phyloP scores from a whole-genome alignment of 192 early-diverging fungal genomes.

The Backusella psychrophila region DNA sequence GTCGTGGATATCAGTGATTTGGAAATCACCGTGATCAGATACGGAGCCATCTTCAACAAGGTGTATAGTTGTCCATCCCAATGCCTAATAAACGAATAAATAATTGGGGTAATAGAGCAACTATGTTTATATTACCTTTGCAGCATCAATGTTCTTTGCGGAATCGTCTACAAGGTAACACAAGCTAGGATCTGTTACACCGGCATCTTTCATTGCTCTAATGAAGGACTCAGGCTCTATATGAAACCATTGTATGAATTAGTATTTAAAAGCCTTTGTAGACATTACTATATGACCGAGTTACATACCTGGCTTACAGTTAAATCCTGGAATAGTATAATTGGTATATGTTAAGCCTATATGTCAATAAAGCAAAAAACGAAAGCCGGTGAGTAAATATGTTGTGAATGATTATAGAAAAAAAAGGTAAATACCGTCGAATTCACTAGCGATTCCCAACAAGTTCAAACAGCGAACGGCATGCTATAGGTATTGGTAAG shows the following conservation, averaged over 20 bases:
- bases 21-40: slow-evolving; percentile 50
- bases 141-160: slow-evolving; percentile 61
- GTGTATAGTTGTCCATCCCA: slow-evolving; percentile 52
- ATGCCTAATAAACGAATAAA: slow-evolving; percentile 8
- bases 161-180: slow-evolving; percentile 83
- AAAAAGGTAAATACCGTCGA: slow-evolving; percentile 49
- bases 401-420: not conserved
- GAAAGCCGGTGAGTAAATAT: not conserved
- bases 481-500: slow-evolving; percentile 43
- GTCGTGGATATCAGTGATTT: slow-evolving; percentile 59
- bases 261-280: too few species aligned
- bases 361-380: slow-evolving; percentile 20
- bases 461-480: slow-evolving; percentile 62
- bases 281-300: too few species aligned
- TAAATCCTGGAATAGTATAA: slow-evolving; percentile 64
- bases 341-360: slow-evolving; percentile 75
- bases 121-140: slow-evolving; percentile 36
- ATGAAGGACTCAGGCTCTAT: slow-evolving; percentile 43
- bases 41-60: slow-evolving; percentile 42
- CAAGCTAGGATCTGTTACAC: slow-evolving; percentile 46
- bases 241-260: not conserved
- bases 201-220: slow-evolving; percentile 67
- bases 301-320: slow-evolving; percentile 62
- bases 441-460: slow-evolving; percentile 65
- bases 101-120: not conserved